These are phyloP conservation scores for Haplographium delicatum DNA, from an alignment of 495 filamentous ascomycete genomes.

Conservation along the genomic window DNA sequence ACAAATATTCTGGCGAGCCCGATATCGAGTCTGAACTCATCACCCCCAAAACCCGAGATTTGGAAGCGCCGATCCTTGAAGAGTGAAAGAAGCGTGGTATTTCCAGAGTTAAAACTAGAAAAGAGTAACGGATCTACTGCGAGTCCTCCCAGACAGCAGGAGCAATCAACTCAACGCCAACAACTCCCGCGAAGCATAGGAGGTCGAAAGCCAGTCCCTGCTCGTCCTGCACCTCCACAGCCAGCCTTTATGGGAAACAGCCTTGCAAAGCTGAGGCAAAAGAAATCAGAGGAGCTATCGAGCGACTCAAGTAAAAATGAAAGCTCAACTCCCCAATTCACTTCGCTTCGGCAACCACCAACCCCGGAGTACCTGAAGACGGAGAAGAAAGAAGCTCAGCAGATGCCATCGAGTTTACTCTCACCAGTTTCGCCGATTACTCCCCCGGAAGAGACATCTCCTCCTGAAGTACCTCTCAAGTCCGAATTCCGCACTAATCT, in stretches of 20 bases:
- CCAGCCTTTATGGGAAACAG: slow-evolving; percentile 23
- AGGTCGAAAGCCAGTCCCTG: slow-evolving; percentile 19
- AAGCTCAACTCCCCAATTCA: neutral
- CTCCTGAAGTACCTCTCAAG: slow-evolving; percentile 13
- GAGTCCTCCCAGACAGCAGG: slow-evolving; percentile 15
- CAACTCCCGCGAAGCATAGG: slow-evolving; percentile 16
- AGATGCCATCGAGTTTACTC: slow-evolving; percentile 3
- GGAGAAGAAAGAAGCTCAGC: slow-evolving; percentile 5
- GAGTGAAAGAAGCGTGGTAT: slow-evolving; percentile 19
- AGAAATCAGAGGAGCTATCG: neutral
- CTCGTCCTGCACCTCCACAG: slow-evolving; percentile 20
- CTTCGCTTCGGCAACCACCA: slow-evolving; percentile 6
- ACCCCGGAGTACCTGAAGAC: slow-evolving; percentile 20
- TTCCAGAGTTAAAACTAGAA: slow-evolving; percentile 23
- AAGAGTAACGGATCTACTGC: slow-evolving; percentile 26
- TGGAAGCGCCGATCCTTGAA: slow-evolving; percentile 23
- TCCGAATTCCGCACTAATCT: slow-evolving; percentile 1
- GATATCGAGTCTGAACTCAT: slow-evolving; percentile 8
- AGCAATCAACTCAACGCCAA: slow-evolving; percentile 1
- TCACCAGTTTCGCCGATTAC: slow-evolving; percentile 14
- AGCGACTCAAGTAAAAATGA: slow-evolving; percentile 13
- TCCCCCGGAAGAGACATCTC: slow-evolving; percentile 13
- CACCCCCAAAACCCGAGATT: slow-evolving; percentile 18
- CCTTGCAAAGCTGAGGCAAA: slow-evolving; percentile 21
- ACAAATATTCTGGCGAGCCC: slow-evolving; percentile 10